Conservation (phyloP, 495 filamentous ascomycete species). For the Penicillium steckii region DNA sequence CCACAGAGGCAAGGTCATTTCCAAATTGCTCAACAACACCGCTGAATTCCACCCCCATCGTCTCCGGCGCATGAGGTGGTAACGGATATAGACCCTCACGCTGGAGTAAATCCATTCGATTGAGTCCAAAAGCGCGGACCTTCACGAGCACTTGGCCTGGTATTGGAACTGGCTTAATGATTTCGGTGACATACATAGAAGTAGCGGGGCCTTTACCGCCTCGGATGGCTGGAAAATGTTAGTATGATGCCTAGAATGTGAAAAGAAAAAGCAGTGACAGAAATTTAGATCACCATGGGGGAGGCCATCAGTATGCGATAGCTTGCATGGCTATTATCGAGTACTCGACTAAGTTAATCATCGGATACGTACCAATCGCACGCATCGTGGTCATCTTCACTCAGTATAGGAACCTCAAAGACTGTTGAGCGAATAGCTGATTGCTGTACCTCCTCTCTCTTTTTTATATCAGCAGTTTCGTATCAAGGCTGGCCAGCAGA, state of each 20-base stretch:
- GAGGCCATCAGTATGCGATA: no score
- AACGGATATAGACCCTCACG: slow-evolving; percentile 76
- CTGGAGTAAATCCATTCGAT: slow-evolving; percentile 87
- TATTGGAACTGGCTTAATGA: slow-evolving; percentile 26
- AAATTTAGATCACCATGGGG: no score
- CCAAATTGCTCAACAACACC: slow-evolving; percentile 59
- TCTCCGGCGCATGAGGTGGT: slow-evolving; percentile 70
- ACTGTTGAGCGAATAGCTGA: no score
- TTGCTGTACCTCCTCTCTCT: no score
- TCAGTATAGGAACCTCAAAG: no score
- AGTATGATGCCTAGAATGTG: no score
- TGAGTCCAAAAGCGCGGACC: slow-evolving; percentile 81
- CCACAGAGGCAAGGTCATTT: no score
- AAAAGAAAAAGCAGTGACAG: no score
- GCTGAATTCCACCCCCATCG: slow-evolving; percentile 84
- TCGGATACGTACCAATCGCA: slow-evolving; percentile 24
- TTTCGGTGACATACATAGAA: slow-evolving; percentile 45
- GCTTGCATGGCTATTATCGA: no score
- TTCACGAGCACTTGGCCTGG: slow-evolving; percentile 60
- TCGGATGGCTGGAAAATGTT: slow-evolving; percentile 50
- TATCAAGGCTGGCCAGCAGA: no score
- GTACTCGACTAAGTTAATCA: no score
- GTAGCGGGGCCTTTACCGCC: slow-evolving; percentile 54
- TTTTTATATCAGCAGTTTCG: no score
- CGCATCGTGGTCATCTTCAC: slow-evolving; percentile 29